A percentile compares a stretch with the other conserved stretches of the same genome.
Conservation (phyloP, 73 alveolate genomes). For the Effrenium voratum region DNA sequence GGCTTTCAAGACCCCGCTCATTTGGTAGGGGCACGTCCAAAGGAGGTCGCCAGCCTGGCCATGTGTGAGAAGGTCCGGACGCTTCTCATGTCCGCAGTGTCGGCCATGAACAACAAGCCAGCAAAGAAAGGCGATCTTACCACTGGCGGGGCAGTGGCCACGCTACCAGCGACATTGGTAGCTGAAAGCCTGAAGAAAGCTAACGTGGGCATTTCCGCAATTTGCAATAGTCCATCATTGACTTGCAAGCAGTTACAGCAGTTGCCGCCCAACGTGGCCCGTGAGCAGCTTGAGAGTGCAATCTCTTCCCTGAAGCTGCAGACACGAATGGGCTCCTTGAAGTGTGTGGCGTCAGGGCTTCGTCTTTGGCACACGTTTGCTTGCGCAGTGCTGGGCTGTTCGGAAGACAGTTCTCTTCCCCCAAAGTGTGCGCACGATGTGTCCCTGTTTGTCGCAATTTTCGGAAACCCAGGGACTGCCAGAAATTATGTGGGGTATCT, state of each 20-base stretch:
- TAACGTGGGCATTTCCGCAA: too few species aligned
- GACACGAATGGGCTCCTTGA: not conserved
- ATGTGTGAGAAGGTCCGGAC: not conserved
- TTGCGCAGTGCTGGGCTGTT: not conserved
- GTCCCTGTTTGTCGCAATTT: not conserved
- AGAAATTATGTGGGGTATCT: slow-evolving; percentile 26
- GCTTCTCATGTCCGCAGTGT: not conserved
- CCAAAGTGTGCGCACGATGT: not conserved
- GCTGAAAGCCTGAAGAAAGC: not conserved
- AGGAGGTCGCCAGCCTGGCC: not conserved
- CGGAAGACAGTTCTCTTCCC: not conserved
- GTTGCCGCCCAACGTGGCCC: not conserved
- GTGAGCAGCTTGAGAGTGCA: not conserved
- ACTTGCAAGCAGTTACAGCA: not conserved
- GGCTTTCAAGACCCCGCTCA: slow-evolving; percentile 31
- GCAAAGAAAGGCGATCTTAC: not conserved
- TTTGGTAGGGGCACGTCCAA: not conserved
- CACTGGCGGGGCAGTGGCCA: not conserved
- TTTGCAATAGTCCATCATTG: not conserved
- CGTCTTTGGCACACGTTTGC: slow-evolving; percentile 10
- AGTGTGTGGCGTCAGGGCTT: slow-evolving; percentile 7
- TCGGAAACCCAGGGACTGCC: slow-evolving; percentile 15
- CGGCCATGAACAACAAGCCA: not conserved
- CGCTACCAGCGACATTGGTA: not conserved
- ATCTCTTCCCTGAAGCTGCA: not conserved